Evolutionary conservation across 1,284 basidiomycete genomes (phyloP).

Genomic region (Cutaneotrichosporon cyanovorans): DNA sequence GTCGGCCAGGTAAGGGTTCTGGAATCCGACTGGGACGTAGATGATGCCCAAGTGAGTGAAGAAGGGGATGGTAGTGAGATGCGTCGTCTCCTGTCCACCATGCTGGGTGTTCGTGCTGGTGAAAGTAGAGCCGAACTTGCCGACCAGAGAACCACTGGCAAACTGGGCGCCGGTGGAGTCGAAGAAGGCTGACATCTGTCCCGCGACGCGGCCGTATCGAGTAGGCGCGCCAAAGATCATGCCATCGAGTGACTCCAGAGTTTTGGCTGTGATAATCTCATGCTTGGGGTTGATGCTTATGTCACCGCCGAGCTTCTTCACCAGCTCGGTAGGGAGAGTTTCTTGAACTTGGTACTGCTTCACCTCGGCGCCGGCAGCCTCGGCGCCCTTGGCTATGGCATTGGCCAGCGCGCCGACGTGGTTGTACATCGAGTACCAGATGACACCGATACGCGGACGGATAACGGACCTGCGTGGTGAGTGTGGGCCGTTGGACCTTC

Average conservation of each 20-base stretch:
- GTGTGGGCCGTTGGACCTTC: neutral
- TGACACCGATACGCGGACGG: constrained; percentile 61
- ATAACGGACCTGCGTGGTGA: neutral
- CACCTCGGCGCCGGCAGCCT: constrained; percentile 60
- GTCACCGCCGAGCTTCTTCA: constrained; percentile 64
- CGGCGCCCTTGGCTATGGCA: constrained; percentile 62
- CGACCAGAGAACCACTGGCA: constrained; percentile 60
- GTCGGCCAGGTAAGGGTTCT: constrained; percentile 53
- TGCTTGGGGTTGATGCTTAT: constrained; percentile 51
- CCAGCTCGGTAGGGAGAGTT: constrained; percentile 69
- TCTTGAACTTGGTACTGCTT: constrained; percentile 69
- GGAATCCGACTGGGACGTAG: constrained; percentile 72
- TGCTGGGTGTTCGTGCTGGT: constrained; percentile 37
- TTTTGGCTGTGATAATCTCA: constrained; percentile 60
- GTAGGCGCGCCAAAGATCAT: constrained; percentile 65
- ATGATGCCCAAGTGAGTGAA: constrained; percentile 57
- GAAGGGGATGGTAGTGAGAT: constrained; percentile 59
- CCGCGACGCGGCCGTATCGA: constrained; percentile 53
- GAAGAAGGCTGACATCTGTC: constrained; percentile 50
- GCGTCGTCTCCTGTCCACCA: constrained; percentile 53
- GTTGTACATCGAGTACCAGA: constrained; percentile 75
- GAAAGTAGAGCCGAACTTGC: constrained; percentile 57
- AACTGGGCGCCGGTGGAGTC: constrained; percentile 70
- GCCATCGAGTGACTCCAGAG: constrained; percentile 56
- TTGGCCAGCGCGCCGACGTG: constrained; percentile 73